Percentiles rank a stretch among this genome's conserved stretches.
phyloP scores from a whole-genome alignment of 2,329 filamentous ascomycete species.

The Madurella mycetomatis region DNA sequence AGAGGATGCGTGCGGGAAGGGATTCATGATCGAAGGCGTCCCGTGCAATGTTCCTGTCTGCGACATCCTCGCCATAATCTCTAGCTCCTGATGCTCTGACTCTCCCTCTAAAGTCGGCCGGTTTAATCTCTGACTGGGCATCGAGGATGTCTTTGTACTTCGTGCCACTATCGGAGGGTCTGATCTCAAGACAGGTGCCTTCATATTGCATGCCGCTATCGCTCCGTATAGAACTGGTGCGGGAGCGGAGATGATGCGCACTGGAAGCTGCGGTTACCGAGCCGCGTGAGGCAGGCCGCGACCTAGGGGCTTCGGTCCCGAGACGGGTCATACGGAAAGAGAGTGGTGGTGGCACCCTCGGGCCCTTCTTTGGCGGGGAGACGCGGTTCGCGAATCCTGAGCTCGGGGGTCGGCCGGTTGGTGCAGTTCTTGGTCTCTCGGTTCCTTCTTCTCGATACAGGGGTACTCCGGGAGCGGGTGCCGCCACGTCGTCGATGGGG shows the following conservation, averaged over 20 bases:
- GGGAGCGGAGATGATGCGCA: conserved; percentile 14
- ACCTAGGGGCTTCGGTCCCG: conserved; percentile 3
- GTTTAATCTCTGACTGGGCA: conserved; percentile 49
- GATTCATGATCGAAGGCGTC: conserved; percentile 35
- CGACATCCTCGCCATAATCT: conserved; percentile 62
- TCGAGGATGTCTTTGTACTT: conserved; percentile 53
- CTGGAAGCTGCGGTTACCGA: conserved; percentile 13
- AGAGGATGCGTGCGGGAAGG: conserved; percentile 8
- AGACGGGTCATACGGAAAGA: conserved; percentile 21
- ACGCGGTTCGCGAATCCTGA: conserved; percentile 9
- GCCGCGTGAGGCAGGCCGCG: conserved; percentile 16
- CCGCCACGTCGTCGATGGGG: conserved; percentile 20
- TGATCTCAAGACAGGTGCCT: too few relatives aligned
- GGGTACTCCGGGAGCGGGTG: conserved; percentile 31
- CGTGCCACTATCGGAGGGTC: conserved; percentile 11
- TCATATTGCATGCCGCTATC: conserved; percentile 2
- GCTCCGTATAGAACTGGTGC: conserved; percentile 33
- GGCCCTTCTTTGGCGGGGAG: conserved; percentile 14
- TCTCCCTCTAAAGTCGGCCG: conserved; percentile 45
- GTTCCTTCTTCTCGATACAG: conserved; percentile 27
- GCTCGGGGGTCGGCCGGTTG: conserved; percentile 23
- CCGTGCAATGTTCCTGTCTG: conserved; percentile 52
- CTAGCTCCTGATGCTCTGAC: conserved; percentile 47
- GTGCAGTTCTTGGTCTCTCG: conserved; percentile 37
- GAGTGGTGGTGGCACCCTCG: conserved; percentile 20